Percentiles rank a stretch among this genome's conserved stretches.
These are phyloP conservation scores for Apiotrichum laibachii DNA, from an alignment of 1,284 basidiomycete genomes.

Conservation along the genomic window DNA sequence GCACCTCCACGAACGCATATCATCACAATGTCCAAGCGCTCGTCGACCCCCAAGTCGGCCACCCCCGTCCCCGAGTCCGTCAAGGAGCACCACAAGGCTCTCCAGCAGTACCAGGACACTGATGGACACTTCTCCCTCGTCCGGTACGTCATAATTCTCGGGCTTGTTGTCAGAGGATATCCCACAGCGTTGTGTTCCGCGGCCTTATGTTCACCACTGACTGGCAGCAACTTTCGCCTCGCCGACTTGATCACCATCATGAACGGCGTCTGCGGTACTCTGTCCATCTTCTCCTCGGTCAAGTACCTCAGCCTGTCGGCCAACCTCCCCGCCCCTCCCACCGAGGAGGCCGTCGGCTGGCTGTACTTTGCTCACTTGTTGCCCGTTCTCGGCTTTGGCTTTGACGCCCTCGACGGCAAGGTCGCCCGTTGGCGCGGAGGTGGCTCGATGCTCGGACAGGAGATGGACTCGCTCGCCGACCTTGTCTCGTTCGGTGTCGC, in stretches of 20 bases:
- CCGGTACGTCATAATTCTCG: conserved; percentile 58
- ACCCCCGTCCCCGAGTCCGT: neutral
- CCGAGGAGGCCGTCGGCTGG: conserved; percentile 36
- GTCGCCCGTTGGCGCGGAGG: conserved; percentile 96
- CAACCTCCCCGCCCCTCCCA: conserved; percentile 56
- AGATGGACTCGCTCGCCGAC: conserved; percentile 95
- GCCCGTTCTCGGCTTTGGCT: conserved; percentile 93
- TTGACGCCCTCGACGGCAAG: conserved; percentile 97
- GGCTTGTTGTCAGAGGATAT: neutral
- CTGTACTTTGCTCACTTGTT: conserved; percentile 82
- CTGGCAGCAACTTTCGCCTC: conserved; percentile 85
- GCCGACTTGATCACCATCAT: conserved; percentile 99
- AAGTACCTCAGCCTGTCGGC: conserved; percentile 80
- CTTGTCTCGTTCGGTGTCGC: conserved; percentile 97
- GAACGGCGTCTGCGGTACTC: conserved; percentile 97
- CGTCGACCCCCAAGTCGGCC: neutral
- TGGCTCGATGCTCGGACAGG: conserved; percentile 95
- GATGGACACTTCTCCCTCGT: conserved; percentile 94
- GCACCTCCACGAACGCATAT: neutral
- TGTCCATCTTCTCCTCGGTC: conserved; percentile 85
- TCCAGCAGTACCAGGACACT: conserved; percentile 81
- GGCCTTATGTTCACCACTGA: neutral
- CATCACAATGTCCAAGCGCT: conserved; percentile 18
- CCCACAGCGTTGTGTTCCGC: no score
- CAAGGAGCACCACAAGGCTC: conserved; percentile 56